These are phyloP conservation scores for Diaporthe sp. DNA, from an alignment of 2,329 filamentous ascomycete genomes.

Conservation along the genomic window DNA sequence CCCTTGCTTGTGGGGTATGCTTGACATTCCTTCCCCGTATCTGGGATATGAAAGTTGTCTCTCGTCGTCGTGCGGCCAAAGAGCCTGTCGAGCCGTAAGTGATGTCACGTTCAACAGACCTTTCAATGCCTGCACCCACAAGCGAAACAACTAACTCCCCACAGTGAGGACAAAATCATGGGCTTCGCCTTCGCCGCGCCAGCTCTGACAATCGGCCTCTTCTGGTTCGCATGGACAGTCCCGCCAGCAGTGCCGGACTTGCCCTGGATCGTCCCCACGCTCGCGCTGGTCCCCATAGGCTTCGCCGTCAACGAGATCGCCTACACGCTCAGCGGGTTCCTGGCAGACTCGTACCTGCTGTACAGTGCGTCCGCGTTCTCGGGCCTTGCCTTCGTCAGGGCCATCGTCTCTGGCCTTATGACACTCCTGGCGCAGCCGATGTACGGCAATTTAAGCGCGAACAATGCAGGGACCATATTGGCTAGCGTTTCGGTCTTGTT, in stretches of 20 bases:
- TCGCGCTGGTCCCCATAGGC: conserved; percentile 57
- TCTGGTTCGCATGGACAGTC: conserved; percentile 61
- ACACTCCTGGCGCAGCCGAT: conserved; percentile 44
- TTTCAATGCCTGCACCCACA: too few relatives aligned
- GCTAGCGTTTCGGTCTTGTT: conserved; percentile 41
- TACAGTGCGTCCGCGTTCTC: conserved; percentile 45
- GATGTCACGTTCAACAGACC: background rate
- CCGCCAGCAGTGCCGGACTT: conserved; percentile 51
- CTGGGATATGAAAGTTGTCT: conserved; percentile 50
- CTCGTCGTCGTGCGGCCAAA: conserved; percentile 39
- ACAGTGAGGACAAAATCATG: conserved; percentile 61
- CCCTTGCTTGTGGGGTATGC: conserved; percentile 54
- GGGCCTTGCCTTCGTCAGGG: conserved; percentile 44
- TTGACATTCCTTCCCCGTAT: conserved; percentile 57
- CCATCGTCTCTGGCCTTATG: conserved; percentile 44
- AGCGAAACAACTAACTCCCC: conserved; percentile 33
- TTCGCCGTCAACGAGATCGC: conserved; percentile 59
- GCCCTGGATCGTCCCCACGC: conserved; percentile 55
- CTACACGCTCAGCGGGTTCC: conserved; percentile 44
- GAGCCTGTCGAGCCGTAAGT: conserved; percentile 42
- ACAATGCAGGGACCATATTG: conserved; percentile 44
- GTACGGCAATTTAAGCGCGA: conserved; percentile 42
- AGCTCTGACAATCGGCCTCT: conserved; percentile 56
- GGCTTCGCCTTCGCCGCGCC: conserved; percentile 61
- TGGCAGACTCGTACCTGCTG: conserved; percentile 45